Evolutionary conservation across 257 asterid species (phyloP).

Genomic region (Fraxinus cuspidata): DNA sequence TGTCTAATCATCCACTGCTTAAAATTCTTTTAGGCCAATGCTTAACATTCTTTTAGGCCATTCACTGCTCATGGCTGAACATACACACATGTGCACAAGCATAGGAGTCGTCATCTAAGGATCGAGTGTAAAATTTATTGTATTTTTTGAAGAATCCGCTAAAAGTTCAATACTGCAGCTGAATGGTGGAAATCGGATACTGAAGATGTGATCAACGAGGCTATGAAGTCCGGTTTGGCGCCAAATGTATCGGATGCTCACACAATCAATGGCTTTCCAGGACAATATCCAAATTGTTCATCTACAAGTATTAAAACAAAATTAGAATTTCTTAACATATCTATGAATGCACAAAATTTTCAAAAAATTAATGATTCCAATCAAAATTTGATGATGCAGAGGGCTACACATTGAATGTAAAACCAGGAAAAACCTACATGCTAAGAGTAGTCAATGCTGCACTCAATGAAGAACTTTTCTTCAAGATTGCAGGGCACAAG

Average conservation of each 20-base stretch:
- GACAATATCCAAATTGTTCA: conserved; percentile 54
- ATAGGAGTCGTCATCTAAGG: no score
- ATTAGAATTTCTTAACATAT: not conserved
- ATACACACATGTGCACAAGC: no score
- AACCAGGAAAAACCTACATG: conserved; percentile 74
- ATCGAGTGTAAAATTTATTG: no score
- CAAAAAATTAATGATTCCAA: not conserved
- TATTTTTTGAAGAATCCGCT: not conserved
- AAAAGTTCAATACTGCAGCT: conserved; percentile 34
- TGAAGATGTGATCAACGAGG: conserved; percentile 75
- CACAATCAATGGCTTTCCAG: conserved; percentile 87
- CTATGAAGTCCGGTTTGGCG: conserved; percentile 69
- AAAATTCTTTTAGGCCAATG: no score
- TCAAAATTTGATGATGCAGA: conserved; percentile 35
- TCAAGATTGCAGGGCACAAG: conserved; percentile 82
- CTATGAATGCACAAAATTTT: not conserved
- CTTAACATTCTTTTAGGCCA: no score
- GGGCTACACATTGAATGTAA: conserved; percentile 60
- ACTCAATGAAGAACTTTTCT: conserved; percentile 88
- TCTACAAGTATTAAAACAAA: conserved; percentile 40
- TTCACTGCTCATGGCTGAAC: no score
- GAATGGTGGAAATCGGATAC: conserved; percentile 99
- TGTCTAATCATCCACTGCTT: no score
- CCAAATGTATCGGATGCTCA: conserved; percentile 94
- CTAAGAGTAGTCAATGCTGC: conserved; percentile 88